A percentile compares a stretch with the other conserved stretches of the same genome.
phyloP scores from a whole-genome alignment of 345 rosid genomes.

The Sisymbrium irio region DNA sequence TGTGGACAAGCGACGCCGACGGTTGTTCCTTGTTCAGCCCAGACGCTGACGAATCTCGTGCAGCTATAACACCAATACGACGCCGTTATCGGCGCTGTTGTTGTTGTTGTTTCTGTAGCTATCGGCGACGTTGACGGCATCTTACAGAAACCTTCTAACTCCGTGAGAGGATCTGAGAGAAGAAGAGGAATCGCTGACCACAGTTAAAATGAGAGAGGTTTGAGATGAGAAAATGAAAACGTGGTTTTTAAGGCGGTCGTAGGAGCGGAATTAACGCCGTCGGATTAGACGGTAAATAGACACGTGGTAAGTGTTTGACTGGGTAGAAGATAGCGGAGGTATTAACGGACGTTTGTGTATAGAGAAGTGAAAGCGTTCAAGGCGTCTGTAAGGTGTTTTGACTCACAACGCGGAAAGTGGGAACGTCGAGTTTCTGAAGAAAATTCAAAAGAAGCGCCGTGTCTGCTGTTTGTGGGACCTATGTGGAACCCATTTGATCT shows the following conservation, averaged over 20 bases:
- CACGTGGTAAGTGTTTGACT: constrained; percentile 30
- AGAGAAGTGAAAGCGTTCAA: constrained; percentile 21
- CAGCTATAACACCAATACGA: constrained; percentile 85
- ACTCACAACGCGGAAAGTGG: constrained; percentile 10
- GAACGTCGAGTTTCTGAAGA: constrained; percentile 17
- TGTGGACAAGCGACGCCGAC: constrained; percentile 50
- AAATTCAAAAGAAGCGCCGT: constrained; percentile 35
- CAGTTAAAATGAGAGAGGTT: not conserved
- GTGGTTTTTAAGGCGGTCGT: constrained; percentile 17
- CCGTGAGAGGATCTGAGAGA: constrained; percentile 15
- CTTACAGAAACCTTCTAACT: not conserved
- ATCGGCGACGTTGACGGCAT: constrained; percentile 27
- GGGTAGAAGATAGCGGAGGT: constrained; percentile 21
- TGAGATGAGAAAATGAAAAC: constrained; percentile 21
- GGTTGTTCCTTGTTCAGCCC: constrained; percentile 31
- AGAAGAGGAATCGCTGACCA: constrained; percentile 19
- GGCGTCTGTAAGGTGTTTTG: constrained; percentile 9
- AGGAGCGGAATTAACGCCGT: constrained; percentile 29
- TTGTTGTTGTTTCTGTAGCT: not conserved
- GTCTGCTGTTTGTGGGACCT: constrained; percentile 27
- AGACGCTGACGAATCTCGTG: constrained; percentile 51
- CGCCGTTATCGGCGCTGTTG: constrained; percentile 26
- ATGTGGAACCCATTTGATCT: constrained; percentile 28
- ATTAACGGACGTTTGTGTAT: constrained; percentile 20
- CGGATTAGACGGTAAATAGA: constrained; percentile 15